Base-by-base conservation (phyloP, 2,329 filamentous ascomycete genomes). In the Dryadomyces quercus-mongolicae region DNA sequence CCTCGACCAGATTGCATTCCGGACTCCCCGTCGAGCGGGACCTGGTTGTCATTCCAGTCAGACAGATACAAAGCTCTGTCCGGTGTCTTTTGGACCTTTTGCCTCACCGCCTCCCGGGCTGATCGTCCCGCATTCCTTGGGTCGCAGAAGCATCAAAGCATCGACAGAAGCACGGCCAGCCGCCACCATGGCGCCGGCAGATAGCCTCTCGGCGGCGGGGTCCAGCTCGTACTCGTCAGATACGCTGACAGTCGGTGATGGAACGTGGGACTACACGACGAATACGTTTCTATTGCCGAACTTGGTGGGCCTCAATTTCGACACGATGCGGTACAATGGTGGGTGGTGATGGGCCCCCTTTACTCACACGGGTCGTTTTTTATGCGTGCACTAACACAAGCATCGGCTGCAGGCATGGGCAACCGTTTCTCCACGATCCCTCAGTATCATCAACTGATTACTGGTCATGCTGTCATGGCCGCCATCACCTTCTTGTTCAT, bases 291-390 rank as follows among this genome's bases (percentile, higher is more conserved):
- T 93, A 53, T 71, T 93, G 52, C 88, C 88, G 40, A 90, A 90
- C 63, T 71, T 93, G 48, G 74, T 84, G 62, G 86, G 86, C 9
- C 69, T 88, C 59, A 88, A 90, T 65, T 88, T 88, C 66, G 85
- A 84, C 51, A 91, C 87, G 6, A 91, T 88, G 82, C 82, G 78
- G 65, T 90, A 89, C 70, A 93, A 93, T 77, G 88, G 86, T 88
- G 71, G 61, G 74, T 56, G 16, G n/a, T 3, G 21, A 4, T 25
- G 10, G 25, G 8, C 25, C 25, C n/a, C n/a, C n/a, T n/a, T n/a
- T 31, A 8, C 25, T 4, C 8, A 31, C 8, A 31, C 25, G 25
- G 25, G 25, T 8, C 25, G 25, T 8, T 8, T 8, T 31, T 31
- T 31, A 31, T 31, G 25, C 25, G 25, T 31, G 25, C 25, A 16